phyloP scores from a whole-genome alignment of 2,329 filamentous ascomycete genomes.

The Exophiala lecanii-corni region DNA sequence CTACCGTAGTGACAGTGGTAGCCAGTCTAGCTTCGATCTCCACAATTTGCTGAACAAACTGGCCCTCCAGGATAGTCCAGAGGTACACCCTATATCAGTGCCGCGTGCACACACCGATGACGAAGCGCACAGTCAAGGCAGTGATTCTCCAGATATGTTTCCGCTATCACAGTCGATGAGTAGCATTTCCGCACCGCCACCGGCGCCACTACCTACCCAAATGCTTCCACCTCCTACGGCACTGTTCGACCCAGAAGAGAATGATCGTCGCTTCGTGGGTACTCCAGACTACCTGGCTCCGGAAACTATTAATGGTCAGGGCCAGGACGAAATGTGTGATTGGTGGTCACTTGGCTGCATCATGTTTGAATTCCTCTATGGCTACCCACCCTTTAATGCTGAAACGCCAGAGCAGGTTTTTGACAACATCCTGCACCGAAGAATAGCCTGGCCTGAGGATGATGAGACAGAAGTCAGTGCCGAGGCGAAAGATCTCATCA shows the following conservation, averaged over 20 bases:
- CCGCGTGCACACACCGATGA: conserved; percentile 60
- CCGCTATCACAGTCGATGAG: conserved; percentile 58
- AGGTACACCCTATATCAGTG: conserved; percentile 37
- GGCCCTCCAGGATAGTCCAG: conserved; percentile 61
- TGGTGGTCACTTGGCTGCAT: conserved; percentile 99
- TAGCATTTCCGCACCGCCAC: conserved; percentile 36
- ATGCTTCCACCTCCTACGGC: conserved; percentile 93
- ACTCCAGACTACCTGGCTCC: conserved; percentile 96
- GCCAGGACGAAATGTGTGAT: conserved; percentile 96
- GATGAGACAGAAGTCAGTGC: conserved; percentile 70
- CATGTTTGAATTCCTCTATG: conserved; percentile 91
- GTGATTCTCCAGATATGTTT: conserved; percentile 72
- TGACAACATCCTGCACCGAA: conserved; percentile 86
- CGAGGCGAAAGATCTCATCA: conserved; percentile 92
- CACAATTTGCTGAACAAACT: conserved; percentile 77
- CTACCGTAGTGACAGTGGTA: conserved; percentile 85
- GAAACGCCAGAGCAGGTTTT: conserved; percentile 88
- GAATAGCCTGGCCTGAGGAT: conserved; percentile 88
- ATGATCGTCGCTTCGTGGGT: conserved; percentile 86
- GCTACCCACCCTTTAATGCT: conserved; percentile 89
- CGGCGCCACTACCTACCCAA: conserved; percentile 49
- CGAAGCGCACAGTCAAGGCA: conserved; percentile 64
- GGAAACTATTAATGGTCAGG: conserved; percentile 90
- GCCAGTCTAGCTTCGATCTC: conserved; percentile 67
- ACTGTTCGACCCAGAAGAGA: conserved; percentile 91